phyloP scores from a whole-genome alignment of 192 early-diverging fungal genomes.

The Hyaloraphidium curvatum region DNA sequence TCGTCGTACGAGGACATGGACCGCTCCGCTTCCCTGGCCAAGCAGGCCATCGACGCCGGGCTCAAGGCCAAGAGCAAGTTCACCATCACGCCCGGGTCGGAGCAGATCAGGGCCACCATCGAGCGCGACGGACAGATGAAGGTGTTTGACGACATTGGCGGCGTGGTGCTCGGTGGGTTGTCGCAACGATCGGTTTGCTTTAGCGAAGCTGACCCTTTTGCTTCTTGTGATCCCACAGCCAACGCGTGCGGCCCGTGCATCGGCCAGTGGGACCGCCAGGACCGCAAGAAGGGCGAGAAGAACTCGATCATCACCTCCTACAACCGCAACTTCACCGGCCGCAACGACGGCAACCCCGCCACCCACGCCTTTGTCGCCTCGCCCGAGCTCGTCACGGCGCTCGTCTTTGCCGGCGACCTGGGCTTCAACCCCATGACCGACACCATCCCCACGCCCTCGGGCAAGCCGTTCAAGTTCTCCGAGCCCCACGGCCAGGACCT shows the following conservation, averaged over 20 bases:
- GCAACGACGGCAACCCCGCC: constrained; percentile 95
- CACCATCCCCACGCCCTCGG: constrained; percentile 60
- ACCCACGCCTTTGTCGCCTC: constrained; percentile 93
- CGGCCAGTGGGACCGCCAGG: constrained; percentile 95
- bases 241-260: constrained; percentile 99
- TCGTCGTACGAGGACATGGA: constrained; percentile 96
- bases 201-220: not conserved
- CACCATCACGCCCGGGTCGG: constrained; percentile 87
- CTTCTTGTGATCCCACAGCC: constrained; percentile 22
- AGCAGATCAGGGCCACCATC: constrained; percentile 93
- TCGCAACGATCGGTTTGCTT: not conserved
- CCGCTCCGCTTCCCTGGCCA: constrained; percentile 71
- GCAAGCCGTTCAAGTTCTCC: constrained; percentile 87
- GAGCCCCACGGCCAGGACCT: constrained; percentile 73
- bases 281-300: constrained; percentile 86
- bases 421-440: constrained; percentile 90
- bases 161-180: constrained; percentile 43
- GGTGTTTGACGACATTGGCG: constrained; percentile 56
- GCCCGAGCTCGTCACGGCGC: constrained; percentile 86
- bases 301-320: constrained; percentile 98
- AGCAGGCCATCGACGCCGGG: constrained; percentile 61
- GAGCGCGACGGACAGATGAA: constrained; percentile 74
- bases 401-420: constrained; percentile 84
- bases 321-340: constrained; percentile 98
- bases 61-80: constrained; percentile 66